Evolutionary conservation across 108 stramenopile genomes (phyloP).

Genomic region (Nitzschia inconspicua): DNA sequence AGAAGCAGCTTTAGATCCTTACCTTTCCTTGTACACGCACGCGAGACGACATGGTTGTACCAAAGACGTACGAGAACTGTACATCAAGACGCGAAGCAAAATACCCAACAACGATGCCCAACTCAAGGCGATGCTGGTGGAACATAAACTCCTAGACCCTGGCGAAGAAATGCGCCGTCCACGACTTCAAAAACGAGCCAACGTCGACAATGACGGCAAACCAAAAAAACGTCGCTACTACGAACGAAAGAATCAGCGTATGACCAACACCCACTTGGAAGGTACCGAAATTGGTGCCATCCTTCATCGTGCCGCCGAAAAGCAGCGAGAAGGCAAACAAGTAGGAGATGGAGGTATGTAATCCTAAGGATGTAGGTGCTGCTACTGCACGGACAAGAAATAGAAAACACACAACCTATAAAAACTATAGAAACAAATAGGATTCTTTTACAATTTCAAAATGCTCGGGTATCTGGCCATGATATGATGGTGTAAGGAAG

Average conservation of each 20-base stretch:
- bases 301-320: constrained; percentile 62
- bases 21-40: constrained; percentile 56
- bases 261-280: constrained; percentile 85
- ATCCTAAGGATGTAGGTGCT: not conserved
- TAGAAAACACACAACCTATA: no score
- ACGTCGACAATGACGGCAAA: constrained; percentile 81
- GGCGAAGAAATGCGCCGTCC: constrained; percentile 73
- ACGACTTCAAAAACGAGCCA: constrained; percentile 56
- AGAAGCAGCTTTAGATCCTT: constrained; percentile 66
- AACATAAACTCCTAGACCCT: constrained; percentile 74
- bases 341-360: constrained; percentile 92
- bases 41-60: constrained; percentile 85
- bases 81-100: constrained; percentile 46
- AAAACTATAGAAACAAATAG: no score
- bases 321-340: constrained; percentile 69
- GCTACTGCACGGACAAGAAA: no score
- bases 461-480: no score
- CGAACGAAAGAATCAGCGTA: constrained; percentile 77
- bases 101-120: constrained; percentile 65
- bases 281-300: constrained; percentile 79
- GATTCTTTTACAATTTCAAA: no score
- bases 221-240: constrained; percentile 85
- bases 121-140: constrained; percentile 46
- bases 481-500: no score
- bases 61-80: constrained; percentile 79